phyloP scores from a whole-genome alignment of 108 stramenopile species.

The Aurantiochytrium sp. region DNA sequence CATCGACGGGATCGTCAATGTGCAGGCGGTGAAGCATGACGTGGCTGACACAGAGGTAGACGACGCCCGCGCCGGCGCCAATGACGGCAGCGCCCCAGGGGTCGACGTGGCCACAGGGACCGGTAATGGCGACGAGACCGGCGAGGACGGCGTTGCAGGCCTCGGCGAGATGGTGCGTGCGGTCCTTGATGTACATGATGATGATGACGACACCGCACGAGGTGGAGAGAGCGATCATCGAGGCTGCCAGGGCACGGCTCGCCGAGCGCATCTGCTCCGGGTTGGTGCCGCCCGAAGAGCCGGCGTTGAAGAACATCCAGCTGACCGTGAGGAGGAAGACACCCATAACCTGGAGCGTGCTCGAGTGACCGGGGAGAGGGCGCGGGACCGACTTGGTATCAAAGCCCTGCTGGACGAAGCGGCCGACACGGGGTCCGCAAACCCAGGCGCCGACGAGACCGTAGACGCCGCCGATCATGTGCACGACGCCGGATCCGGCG shows the following conservation, averaged over 20 bases:
- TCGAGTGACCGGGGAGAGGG: constrained; percentile 45
- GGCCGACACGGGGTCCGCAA: constrained; percentile 33
- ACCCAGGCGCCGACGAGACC: constrained; percentile 34
- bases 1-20: constrained; percentile 11
- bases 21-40: constrained; percentile 44
- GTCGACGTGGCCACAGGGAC: constrained; percentile 66
- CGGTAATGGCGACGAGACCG: constrained; percentile 84
- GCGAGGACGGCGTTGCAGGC: constrained; percentile 53
- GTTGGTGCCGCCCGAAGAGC: constrained; percentile 58
- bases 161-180: background rate
- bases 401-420: constrained; percentile 25
- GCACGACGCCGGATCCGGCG: constrained; percentile 17
- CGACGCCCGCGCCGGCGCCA: constrained; percentile 63
- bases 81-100: constrained; percentile 73
- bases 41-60: constrained; percentile 56
- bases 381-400: background rate
- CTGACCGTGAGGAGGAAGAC: constrained; percentile 82
- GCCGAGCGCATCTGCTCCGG: background rate
- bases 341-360: constrained; percentile 70
- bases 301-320: constrained; percentile 90
- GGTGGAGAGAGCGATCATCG: background rate
- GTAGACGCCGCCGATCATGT: constrained; percentile 38
- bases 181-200: constrained; percentile 9
- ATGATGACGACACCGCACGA: background rate
- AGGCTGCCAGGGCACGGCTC: background rate